These are phyloP conservation scores for Cryphonectria naterciae DNA, from an alignment of 2,329 filamentous ascomycete species.

Conservation along the genomic window DNA sequence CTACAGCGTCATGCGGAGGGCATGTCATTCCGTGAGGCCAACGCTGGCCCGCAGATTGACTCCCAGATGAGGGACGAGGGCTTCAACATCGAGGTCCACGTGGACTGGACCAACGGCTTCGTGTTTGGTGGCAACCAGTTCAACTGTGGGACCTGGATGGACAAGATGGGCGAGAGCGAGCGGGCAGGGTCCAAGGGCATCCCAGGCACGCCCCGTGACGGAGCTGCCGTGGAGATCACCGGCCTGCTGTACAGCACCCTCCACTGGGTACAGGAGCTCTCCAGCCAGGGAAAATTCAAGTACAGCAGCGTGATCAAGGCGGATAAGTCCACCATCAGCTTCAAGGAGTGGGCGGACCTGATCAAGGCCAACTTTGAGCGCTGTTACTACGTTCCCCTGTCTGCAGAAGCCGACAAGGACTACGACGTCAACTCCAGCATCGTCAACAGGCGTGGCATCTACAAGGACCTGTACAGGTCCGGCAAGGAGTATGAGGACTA, in stretches of 20 bases:
- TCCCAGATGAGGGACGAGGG: slow-evolving; percentile 91
- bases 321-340: slow-evolving; percentile 66
- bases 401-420: slow-evolving; percentile 69
- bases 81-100: slow-evolving; percentile 87
- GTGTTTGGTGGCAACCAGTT: slow-evolving; percentile 91
- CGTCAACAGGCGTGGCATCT: slow-evolving; percentile 91
- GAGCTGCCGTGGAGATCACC: slow-evolving; percentile 92
- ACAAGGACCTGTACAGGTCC: slow-evolving; percentile 94
- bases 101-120: slow-evolving; percentile 89
- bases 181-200: slow-evolving; percentile 90
- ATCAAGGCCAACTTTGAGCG: slow-evolving; percentile 88
- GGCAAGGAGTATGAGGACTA: slow-evolving; percentile 98
- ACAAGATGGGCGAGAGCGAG: slow-evolving; percentile 99
- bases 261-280: slow-evolving; percentile 74
- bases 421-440: slow-evolving; percentile 81
- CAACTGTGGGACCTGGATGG: slow-evolving; percentile 99
- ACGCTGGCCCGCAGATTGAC: slow-evolving; percentile 86
- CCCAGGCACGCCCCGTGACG: slow-evolving; percentile 95
- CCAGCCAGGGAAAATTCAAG: slow-evolving; percentile 70
- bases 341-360: slow-evolving; percentile 76
- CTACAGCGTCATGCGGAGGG: slow-evolving; percentile 89
- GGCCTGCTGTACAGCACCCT: slow-evolving; percentile 91
- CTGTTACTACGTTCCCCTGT: slow-evolving; percentile 82
- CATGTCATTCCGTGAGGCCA: slow-evolving; percentile 91
- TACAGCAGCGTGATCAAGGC: slow-evolving; percentile 72